These are phyloP conservation scores for Wickerhamiella spandovensis DNA, from an alignment of 805 yeast species.

Conservation along the genomic window DNA sequence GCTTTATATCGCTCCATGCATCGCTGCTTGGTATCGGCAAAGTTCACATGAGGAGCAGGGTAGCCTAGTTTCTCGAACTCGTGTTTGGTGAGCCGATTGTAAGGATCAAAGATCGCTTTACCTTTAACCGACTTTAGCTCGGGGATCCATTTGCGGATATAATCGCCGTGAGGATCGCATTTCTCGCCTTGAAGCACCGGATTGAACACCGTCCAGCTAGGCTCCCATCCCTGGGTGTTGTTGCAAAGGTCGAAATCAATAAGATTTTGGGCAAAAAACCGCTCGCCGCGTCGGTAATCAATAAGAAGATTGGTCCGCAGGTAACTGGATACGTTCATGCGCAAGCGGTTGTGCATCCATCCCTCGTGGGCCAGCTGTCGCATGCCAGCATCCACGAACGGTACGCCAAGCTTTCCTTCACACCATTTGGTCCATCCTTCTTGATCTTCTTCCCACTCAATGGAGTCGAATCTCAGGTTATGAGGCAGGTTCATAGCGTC, in stretches of 20 bases:
- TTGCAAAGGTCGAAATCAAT: constrained; percentile 42
- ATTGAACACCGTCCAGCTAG: constrained; percentile 43
- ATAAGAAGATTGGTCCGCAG: constrained; percentile 36
- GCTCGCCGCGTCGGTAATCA: constrained; percentile 45
- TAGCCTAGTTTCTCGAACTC: constrained; percentile 13
- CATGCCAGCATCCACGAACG: constrained; percentile 48
- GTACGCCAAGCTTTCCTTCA: constrained; percentile 40
- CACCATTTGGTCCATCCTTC: constrained; percentile 38
- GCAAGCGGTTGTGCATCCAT: constrained; percentile 38
- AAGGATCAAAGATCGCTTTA: constrained; percentile 28
- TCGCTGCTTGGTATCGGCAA: constrained; percentile 5
- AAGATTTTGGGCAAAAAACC: constrained; percentile 35
- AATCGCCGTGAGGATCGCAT: constrained; percentile 35
- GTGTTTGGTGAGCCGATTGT: constrained; percentile 9
- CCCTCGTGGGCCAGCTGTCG: constrained; percentile 38
- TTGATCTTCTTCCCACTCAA: constrained; percentile 33
- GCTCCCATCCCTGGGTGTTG: constrained; percentile 51
- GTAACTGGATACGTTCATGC: constrained; percentile 43
- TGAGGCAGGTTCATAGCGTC: constrained; percentile 38
- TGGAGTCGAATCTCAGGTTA: constrained; percentile 30
- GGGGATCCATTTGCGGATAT: constrained; percentile 38
- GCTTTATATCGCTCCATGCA: constrained; percentile 9
- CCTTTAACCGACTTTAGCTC: constrained; percentile 27
- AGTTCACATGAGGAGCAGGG: constrained; percentile 10
- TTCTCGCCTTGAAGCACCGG: constrained; percentile 37